Base-by-base conservation (phyloP, 169 alveolate species). In the Miamiensis avidus region DNA sequence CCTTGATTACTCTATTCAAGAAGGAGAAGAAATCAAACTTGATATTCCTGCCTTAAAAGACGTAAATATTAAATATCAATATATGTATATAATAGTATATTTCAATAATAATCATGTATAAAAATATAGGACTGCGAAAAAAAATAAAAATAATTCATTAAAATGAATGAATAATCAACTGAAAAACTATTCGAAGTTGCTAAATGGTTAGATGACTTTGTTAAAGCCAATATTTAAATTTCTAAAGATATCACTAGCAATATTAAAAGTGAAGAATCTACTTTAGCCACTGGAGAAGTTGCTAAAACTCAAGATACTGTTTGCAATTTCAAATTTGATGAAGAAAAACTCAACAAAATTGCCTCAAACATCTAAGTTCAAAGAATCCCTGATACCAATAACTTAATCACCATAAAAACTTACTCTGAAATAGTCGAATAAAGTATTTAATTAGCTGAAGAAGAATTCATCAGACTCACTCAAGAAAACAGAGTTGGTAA, bases 401-500 rank as follows among this genome's bases (percentile, higher is more conserved):
- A 86, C 29, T 75, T 76, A 49, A 86, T 86, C n/a, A 73, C 86
- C 27, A 86, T 86, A 32, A 76, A 86, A 76, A 86, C 90, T 31
- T 86, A 86, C 29, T 31, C 76, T 26, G 74, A 86, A 81, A 86
- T 86, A 0, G 90, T 86, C 33, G 90, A 86, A 86, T 76, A 83
- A 11, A 69, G 83, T 74, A 86, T 81, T 74, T 85, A 86, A 6
- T 69, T 86, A 25, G 90, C 90, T 64, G 90, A 86, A 86, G 77
- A 83, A 74, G 90, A 86, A 81, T 86, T 86, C 73, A 75, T 81
- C n/a, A 79, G 90, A 74, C 73, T 86, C 16, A 86, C 90, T 31
- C 32, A 79, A n/a, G 86, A 86, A 74, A 86, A 86, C 34, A 86
- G 90, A 86, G 81, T 73, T 30, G 81, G 88, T 82, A 82, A 31